Base-by-base conservation (phyloP, 345 rosid genomes). In the Excoecaria agallocha region DNA sequence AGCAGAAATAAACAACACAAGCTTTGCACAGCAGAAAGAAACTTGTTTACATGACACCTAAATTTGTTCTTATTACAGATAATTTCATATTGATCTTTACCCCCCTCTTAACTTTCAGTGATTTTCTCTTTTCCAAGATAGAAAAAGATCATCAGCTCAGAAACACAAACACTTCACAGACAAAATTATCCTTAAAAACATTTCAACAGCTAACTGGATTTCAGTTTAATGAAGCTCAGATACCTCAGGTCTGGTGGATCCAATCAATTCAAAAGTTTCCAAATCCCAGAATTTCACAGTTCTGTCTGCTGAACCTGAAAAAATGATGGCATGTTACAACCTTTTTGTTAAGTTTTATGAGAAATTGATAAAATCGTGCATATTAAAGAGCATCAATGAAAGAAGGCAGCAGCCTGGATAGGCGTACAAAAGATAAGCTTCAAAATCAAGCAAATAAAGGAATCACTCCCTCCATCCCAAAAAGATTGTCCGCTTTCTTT, bases 251-350 rank as follows among this genome's bases (percentile, higher is more conserved):
- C 92, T 84, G 54, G 94, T 38, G 75, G 98, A 90, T 79, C 98
- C 99, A 77, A 96, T 93, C 82, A 93, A 84, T 77, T 96, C 98
- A 80, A 93, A 96, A 22, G 96, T 96, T 85, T 96, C 98, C 89
- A 93, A 87, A 82, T 96, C 99, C 99, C 99, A 96, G 81, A 88
- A 96, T 83, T 93, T 96, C 67, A 96, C 98, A 0, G 99, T 96
- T 85, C 86, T 82, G 75, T 96, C 99, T 5, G 98, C 94, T 13
- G 99, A 96, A 79, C 99, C 99, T 96, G 96, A 62, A 73, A 73
- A 74, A 76, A 59, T 37, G 22, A 80, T 38, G 66, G 60, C 48
- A 66, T 54, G 78, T 79, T 67, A 70, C 49, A 51, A 56, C 6
- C 20, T 12, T 24, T 2, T 8, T 8, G 25, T 38, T 43, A 20